Evolutionary conservation across 192 early-diverging fungal genomes (phyloP), one percentile per base, ranked within the genome.

Genomic region (Haplosporangium gracile): DNA sequence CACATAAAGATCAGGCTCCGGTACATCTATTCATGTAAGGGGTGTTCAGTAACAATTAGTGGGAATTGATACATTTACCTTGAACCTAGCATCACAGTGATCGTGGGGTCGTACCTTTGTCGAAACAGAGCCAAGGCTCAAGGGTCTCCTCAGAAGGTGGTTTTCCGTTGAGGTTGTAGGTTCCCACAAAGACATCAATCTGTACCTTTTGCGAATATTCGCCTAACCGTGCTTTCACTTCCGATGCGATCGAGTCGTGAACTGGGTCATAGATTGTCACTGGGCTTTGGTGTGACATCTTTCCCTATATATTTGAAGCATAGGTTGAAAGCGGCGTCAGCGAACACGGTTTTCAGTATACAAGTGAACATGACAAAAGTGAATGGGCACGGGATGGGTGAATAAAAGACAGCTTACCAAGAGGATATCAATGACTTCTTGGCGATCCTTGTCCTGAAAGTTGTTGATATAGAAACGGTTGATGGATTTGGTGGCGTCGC

Each of bases 401-500:
- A 42, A 80, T 47, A 16, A 24, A 39, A 0, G 55, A 20, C 55
- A 29, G 47, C 88, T 79, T 89, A 90, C 98, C 68, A 99, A 88
- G 4, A 99, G 83, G 36, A 94, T 76, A 63, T 99, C 97, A 73
- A 99, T 99, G 24, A 95, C 93, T 85, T 97, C 95, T 87, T 99
- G 99, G 71, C 96, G 95, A 51, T 92, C 92, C 77, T 97, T 97
- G 90, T 99, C 99, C 81, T 97, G 95, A 77, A 99, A 97, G 77
- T 97, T 98, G 88, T 97, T 98, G 84, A 98, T 97, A 83, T 96
- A 95, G 79, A 99, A 95, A 16, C 99, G 92, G 80, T 96, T 97
- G 63, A 97, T 93, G 26, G 97, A 96, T 77, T 98, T 98, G 6
- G 95, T 95, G 22, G 98, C 97, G 85, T 99, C 98, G 77, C 97